These are phyloP conservation scores for Starmerella bombicola DNA, from an alignment of 805 yeast genomes.

Conservation along the genomic window DNA sequence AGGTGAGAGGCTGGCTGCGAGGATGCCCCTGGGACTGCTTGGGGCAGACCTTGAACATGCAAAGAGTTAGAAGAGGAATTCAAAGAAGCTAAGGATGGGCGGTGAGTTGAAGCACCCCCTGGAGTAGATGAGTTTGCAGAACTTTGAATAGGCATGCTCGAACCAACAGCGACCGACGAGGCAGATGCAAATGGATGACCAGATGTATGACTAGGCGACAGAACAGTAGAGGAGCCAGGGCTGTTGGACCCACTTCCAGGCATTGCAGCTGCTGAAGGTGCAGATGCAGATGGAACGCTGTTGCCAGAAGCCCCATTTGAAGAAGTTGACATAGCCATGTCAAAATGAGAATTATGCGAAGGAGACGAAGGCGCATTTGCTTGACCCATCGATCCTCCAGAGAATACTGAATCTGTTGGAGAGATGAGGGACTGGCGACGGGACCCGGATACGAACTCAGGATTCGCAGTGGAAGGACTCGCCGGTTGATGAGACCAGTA, in stretches of 20 bases:
- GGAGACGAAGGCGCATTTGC: not conserved
- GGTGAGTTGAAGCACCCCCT: not conserved
- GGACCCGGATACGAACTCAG: constrained; percentile 9
- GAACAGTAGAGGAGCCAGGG: not conserved
- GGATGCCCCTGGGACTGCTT: not conserved
- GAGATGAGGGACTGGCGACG: constrained; percentile 15
- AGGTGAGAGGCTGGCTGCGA: not conserved
- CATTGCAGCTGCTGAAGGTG: not conserved
- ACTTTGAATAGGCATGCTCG: not conserved
- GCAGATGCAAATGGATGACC: not conserved
- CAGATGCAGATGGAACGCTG: not conserved
- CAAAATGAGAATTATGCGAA: constrained; percentile 1
- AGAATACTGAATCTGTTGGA: constrained; percentile 10
- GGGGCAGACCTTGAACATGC: not conserved
- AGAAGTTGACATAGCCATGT: not conserved
- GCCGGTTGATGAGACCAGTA: constrained; percentile 19
- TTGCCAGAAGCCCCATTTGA: not conserved
- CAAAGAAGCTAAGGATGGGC: not conserved
- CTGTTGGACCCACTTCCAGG: not conserved
- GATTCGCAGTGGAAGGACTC: constrained; percentile 12
- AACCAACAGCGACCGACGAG: constrained; percentile 1
- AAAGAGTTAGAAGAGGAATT: not conserved
- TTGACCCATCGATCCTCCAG: constrained; percentile 1
- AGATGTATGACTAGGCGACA: not conserved
- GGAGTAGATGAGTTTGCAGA: not conserved